Conservation (phyloP, 176 grass and related monocot genomes). For the Poa annua region DNA sequence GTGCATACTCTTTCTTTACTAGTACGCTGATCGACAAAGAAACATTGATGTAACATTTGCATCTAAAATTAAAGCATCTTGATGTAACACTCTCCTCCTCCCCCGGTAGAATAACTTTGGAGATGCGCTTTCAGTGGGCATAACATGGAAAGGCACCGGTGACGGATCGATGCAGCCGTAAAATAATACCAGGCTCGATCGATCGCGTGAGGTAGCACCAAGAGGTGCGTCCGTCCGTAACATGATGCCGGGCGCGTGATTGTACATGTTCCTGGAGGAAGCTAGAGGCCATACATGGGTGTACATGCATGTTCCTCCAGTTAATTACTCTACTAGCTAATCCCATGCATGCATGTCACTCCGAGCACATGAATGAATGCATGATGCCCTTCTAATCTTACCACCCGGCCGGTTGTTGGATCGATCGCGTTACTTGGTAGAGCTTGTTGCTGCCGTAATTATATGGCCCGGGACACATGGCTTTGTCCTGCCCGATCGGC, state of each 20-base stretch:
- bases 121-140: not conserved
- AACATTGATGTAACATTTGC: not conserved
- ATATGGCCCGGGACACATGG: not conserved
- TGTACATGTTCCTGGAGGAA: too few species aligned
- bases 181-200: conserved; percentile 12
- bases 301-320: too few species aligned
- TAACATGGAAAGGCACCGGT: not conserved
- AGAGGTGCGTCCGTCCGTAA: too few species aligned
- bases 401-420: conserved; percentile 29
- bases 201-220: conserved; percentile 14
- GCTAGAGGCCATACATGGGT: not conserved
- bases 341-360: conserved; percentile 51
- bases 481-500: not conserved
- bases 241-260: too few species aligned
- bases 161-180: conserved; percentile 8
- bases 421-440: not conserved
- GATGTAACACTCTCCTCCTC: not conserved
- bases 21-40: not conserved
- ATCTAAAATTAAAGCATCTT: not conserved
- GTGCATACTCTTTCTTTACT: not conserved
- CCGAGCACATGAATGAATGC: not conserved
- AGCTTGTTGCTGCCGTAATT: not conserved
- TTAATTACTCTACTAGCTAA: conserved; percentile 7
- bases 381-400: not conserved
- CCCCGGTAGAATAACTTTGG: not conserved